Conservation (phyloP, 208 protist genomes). For the Crithidia fasciculata region DNA sequence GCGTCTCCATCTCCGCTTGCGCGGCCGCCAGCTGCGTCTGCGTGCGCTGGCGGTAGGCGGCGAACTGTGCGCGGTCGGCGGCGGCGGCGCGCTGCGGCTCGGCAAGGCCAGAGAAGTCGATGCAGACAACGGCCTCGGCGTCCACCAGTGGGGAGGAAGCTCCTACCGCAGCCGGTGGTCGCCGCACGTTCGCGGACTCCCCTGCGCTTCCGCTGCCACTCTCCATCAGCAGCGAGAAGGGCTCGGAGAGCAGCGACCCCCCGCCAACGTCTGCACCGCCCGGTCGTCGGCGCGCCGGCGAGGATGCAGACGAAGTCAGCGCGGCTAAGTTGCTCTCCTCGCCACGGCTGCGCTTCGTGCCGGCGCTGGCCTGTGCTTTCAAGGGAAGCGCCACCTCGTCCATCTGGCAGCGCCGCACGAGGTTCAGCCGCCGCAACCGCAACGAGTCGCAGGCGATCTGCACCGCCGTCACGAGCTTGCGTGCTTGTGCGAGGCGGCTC, state of each 20-base stretch:
- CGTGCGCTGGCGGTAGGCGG: constrained; percentile 65
- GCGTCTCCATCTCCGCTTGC: constrained; percentile 68
- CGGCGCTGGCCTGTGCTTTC: constrained; percentile 37
- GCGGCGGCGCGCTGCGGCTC: constrained; percentile 49
- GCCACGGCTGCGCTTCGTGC: constrained; percentile 51
- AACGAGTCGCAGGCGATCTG: constrained; percentile 86
- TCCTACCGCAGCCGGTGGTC: neutral
- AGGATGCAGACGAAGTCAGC: neutral
- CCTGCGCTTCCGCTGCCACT: neutral
- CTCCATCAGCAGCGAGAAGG: constrained; percentile 58
- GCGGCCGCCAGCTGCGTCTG: constrained; percentile 62
- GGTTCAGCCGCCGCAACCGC: constrained; percentile 70
- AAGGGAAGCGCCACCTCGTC: constrained; percentile 84
- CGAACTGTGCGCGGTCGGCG: constrained; percentile 53
- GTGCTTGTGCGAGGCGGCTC: constrained; percentile 58
- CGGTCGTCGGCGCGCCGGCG: neutral
- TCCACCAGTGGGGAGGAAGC: constrained; percentile 11
- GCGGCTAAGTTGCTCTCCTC: constrained; percentile 24
- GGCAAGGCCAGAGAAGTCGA: constrained; percentile 80
- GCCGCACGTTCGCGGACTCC: neutral
- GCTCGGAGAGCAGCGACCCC: constrained; percentile 46
- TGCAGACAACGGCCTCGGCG: constrained; percentile 37
- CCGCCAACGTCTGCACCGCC: too few species aligned
- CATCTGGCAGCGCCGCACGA: constrained; percentile 87
- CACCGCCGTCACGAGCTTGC: constrained; percentile 64